phyloP scores from a whole-genome alignment of 1,284 basidiomycete genomes.

The Irpex lacteus region DNA sequence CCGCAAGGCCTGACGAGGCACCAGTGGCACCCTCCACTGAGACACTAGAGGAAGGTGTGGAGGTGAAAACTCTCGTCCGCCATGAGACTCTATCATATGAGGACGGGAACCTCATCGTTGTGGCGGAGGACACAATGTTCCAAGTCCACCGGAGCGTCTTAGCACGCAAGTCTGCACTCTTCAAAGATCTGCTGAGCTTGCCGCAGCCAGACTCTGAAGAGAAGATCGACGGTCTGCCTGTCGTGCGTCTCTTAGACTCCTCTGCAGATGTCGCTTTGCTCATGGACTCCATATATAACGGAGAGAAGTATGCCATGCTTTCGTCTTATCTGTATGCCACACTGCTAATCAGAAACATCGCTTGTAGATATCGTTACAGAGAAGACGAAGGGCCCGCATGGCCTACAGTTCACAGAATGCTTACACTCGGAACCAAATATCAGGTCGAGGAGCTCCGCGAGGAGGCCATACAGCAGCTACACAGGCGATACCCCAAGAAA shows the following conservation, averaged over 20 bases:
- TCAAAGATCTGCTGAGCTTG: slow-evolving; percentile 11
- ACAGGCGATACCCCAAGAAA: slow-evolving; percentile 11
- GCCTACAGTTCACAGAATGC: slow-evolving; percentile 7
- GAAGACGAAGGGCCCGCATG: slow-evolving; percentile 10
- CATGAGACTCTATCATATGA: slow-evolving; percentile 4
- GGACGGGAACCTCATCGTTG: slow-evolving; percentile 9
- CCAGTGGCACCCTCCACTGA: neutral
- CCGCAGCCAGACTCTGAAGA: slow-evolving; percentile 11
- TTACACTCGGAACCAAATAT: slow-evolving; percentile 10
- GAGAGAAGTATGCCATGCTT: slow-evolving; percentile 2
- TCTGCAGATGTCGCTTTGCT: slow-evolving; percentile 8
- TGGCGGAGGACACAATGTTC: slow-evolving; percentile 5
- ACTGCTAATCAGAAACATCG: neutral
- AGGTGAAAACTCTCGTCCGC: neutral
- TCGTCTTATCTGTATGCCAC: neutral
- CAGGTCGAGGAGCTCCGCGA: slow-evolving; percentile 13
- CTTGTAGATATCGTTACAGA: slow-evolving; percentile 7
- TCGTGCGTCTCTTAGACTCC: slow-evolving; percentile 8
- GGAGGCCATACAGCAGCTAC: slow-evolving; percentile 11
- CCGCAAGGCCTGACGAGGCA: neutral
- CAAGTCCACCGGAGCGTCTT: slow-evolving; percentile 6
- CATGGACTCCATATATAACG: slow-evolving; percentile 11
- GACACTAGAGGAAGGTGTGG: neutral
- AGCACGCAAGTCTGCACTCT: slow-evolving; percentile 11
- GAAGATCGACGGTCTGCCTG: slow-evolving; percentile 11